These are phyloP conservation scores for Geotrichum citri-aurantii DNA, from an alignment of 1,139 yeast species.

Conservation along the genomic window DNA sequence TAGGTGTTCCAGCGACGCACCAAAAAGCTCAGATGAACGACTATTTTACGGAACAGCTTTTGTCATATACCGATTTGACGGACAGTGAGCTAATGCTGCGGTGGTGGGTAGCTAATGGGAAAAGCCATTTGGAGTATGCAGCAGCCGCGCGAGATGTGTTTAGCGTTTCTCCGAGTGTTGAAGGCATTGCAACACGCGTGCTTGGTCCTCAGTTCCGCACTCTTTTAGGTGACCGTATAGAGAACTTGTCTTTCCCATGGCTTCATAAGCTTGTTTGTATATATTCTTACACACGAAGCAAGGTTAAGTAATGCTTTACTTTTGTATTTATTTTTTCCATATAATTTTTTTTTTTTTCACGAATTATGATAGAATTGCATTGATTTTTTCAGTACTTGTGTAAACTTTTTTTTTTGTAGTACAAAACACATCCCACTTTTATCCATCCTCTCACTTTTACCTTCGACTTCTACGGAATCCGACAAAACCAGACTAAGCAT, in stretches of 20 bases:
- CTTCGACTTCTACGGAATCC: background rate
- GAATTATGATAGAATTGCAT: background rate
- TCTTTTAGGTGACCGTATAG: constrained; percentile 5
- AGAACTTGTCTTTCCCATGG: constrained; percentile 9
- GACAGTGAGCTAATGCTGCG: constrained; percentile 5
- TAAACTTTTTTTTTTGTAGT: background rate
- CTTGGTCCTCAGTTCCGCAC: constrained; percentile 1
- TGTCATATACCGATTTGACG: background rate
- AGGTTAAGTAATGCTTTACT: background rate
- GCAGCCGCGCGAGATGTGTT: constrained; percentile 9
- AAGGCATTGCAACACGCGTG: background rate
- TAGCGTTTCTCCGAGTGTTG: constrained; percentile 6
- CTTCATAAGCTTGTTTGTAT: constrained; percentile 3
- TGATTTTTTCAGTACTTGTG: background rate
- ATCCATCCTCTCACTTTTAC: background rate
- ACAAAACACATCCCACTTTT: background rate
- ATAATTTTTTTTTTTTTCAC: background rate
- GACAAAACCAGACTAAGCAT: constrained; percentile 31
- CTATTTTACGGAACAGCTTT: constrained; percentile 4
- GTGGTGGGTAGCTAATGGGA: constrained; percentile 1
- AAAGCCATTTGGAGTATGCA: constrained; percentile 2
- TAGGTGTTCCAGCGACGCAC: background rate
- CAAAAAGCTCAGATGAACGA: constrained; percentile 5
- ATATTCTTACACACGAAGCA: background rate
- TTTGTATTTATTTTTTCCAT: background rate